Percentiles rank a stretch among this genome's conserved stretches.
These are phyloP conservation scores for Backusella luteola DNA, from an alignment of 192 early-diverging fungal genomes.

Conservation along the genomic window DNA sequence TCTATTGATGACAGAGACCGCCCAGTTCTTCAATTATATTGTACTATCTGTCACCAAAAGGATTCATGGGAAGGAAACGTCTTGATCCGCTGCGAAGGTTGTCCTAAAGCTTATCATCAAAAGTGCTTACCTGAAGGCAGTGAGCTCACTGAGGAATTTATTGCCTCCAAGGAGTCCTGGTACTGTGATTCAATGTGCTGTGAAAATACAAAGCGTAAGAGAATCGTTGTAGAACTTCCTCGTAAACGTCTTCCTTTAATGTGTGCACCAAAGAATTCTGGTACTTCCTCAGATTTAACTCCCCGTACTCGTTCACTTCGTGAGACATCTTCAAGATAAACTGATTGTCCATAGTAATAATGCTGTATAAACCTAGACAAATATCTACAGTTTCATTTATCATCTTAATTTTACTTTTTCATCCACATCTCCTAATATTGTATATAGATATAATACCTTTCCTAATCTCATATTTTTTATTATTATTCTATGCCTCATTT, in stretches of 20 bases:
- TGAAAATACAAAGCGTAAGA: constrained; percentile 50
- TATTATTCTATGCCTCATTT: neutral
- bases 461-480: neutral
- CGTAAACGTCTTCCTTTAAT: constrained; percentile 62
- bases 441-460: neutral
- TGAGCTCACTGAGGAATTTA: constrained; percentile 37
- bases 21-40: constrained; percentile 86
- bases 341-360: neutral
- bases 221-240: constrained; percentile 59
- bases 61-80: constrained; percentile 61
- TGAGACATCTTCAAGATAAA: constrained; percentile 1
- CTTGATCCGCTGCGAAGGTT: constrained; percentile 83
- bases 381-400: neutral
- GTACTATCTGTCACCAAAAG: constrained; percentile 71
- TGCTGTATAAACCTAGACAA: neutral
- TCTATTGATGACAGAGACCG: constrained; percentile 72
- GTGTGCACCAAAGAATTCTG: constrained; percentile 45
- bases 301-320: constrained; percentile 13
- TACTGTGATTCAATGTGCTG: constrained; percentile 60
- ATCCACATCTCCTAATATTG: neutral
- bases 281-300: constrained; percentile 3
- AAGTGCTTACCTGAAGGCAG: constrained; percentile 39
- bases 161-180: constrained; percentile 48
- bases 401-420: neutral
- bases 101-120: constrained; percentile 82